These are phyloP conservation scores for Fagus sylvatica DNA, from an alignment of 306 rosid species.

Conservation along the genomic window DNA sequence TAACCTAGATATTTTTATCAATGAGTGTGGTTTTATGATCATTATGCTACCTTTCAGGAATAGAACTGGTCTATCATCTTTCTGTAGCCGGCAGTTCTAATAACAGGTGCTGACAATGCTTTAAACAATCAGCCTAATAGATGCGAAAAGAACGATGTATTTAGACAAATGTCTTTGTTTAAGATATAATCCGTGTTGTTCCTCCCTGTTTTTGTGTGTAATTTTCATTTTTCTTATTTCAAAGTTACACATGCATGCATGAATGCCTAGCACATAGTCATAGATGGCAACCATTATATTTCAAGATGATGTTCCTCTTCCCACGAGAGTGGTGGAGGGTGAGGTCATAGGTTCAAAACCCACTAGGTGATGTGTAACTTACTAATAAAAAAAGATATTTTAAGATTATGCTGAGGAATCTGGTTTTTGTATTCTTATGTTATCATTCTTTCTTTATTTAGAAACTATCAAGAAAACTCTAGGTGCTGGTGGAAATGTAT, in stretches of 20 bases:
- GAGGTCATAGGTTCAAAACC: too few species aligned
- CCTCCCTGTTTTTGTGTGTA: not conserved
- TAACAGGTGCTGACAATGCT: constrained; percentile 56
- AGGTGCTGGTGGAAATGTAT: constrained; percentile 80
- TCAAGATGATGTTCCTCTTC: not conserved
- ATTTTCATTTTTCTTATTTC: not conserved
- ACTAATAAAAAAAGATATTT: not conserved
- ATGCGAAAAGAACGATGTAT: constrained; percentile 48
- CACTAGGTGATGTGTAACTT: too few species aligned
- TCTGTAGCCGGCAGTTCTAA: constrained; percentile 48
- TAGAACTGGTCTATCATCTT: constrained; percentile 43
- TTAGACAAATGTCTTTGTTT: constrained; percentile 28
- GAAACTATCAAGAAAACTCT: constrained; percentile 85
- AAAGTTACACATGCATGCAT: not conserved
- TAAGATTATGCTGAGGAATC: not conserved
- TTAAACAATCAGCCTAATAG: constrained; percentile 51
- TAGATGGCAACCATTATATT: not conserved
- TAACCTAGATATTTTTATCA: not conserved
- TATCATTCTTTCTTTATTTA: constrained; percentile 29
- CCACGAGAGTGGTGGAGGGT: too few species aligned
- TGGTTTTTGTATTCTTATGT: constrained; percentile 31
- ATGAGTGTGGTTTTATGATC: not conserved
- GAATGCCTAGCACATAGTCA: not conserved
- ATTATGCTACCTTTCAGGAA: not conserved
- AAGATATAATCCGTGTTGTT: not conserved